These are phyloP conservation scores for Eucalyptus regnans DNA, from an alignment of 345 rosid species.

Conservation along the genomic window DNA sequence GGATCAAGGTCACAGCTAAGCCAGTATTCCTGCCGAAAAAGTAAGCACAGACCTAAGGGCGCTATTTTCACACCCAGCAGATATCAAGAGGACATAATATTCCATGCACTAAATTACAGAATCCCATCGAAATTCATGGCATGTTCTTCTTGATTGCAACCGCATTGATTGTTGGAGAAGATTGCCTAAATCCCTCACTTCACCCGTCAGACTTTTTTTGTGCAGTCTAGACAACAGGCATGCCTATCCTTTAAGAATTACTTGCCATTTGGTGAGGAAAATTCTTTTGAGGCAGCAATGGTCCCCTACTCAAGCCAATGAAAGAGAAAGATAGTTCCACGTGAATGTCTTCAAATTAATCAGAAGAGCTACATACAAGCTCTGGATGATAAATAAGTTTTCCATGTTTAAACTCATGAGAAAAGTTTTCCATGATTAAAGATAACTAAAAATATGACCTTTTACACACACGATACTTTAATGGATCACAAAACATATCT, in stretches of 20 bases:
- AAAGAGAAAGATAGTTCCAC: background rate
- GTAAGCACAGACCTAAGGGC: conserved; percentile 50
- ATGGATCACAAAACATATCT: background rate
- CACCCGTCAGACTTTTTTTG: conserved; percentile 44
- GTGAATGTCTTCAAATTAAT: background rate
- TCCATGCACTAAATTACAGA: conserved; percentile 69
- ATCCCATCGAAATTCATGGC: conserved; percentile 59
- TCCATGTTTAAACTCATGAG: background rate
- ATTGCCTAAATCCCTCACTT: conserved; percentile 35
- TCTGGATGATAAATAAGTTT: background rate
- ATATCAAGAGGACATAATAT: conserved; percentile 33
- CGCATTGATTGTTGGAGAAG: conserved; percentile 26
- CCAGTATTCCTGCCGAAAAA: conserved; percentile 50
- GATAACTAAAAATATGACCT: background rate
- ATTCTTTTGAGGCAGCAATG: conserved; percentile 37
- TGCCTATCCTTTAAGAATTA: conserved; percentile 28
- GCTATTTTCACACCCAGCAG: conserved; percentile 50
- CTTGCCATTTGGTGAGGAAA: conserved; percentile 51
- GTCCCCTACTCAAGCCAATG: conserved; percentile 2
- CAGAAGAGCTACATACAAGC: background rate
- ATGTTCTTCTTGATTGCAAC: conserved; percentile 54
- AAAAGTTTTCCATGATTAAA: background rate
- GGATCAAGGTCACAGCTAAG: conserved; percentile 72
- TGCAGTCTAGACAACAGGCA: conserved; percentile 32
- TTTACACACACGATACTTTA: background rate